These are phyloP conservation scores for Lupinus albus DNA, from an alignment of 306 rosid genomes.

Conservation along the genomic window DNA sequence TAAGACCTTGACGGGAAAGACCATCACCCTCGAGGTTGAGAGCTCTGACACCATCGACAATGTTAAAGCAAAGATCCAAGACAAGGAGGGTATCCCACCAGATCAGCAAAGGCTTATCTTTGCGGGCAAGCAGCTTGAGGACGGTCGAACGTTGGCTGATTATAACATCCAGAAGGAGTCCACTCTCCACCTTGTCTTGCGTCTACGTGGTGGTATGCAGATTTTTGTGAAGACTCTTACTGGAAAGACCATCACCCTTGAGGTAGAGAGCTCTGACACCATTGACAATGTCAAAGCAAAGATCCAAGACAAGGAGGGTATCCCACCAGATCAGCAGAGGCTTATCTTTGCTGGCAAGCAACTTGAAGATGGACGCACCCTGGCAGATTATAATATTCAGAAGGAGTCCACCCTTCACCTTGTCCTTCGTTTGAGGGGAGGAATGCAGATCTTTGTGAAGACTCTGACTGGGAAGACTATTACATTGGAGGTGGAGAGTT, in stretches of 20 bases:
- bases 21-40: too few relatives aligned
- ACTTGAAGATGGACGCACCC: constrained; percentile 34
- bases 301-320: constrained; percentile 37
- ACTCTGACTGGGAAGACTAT: too few relatives aligned
- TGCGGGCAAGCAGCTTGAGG: too few relatives aligned
- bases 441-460: too few relatives aligned
- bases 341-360: constrained; percentile 37
- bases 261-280: constrained; percentile 32
- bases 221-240: constrained; percentile 33
- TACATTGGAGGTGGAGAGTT: too few relatives aligned
- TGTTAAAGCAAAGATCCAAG: too few relatives aligned
- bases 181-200: constrained; percentile 33
- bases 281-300: constrained; percentile 22
- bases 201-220: constrained; percentile 35
- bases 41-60: too few relatives aligned
- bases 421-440: background rate
- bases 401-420: constrained; percentile 41
- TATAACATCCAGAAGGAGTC: constrained; percentile 16
- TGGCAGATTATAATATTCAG: constrained; percentile 38
- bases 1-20: too few relatives aligned
- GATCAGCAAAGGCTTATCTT: too few relatives aligned
- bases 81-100: too few relatives aligned
- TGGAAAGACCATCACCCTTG: constrained; percentile 18
- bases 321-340: constrained; percentile 34
- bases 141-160: too few relatives aligned